Conservation (phyloP, 257 asterid species). For the Solanum rostratum region DNA sequence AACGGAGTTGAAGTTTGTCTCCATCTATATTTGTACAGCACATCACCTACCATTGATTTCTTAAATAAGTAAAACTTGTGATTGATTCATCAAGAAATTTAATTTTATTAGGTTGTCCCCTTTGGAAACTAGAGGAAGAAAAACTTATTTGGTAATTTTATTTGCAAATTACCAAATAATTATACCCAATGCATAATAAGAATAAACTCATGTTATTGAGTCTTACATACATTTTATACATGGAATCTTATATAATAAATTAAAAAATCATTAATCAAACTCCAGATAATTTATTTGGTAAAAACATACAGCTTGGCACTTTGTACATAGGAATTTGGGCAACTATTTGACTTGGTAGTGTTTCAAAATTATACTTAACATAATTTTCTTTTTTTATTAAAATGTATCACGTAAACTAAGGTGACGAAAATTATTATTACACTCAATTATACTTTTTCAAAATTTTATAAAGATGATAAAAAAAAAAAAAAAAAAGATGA, state of each 20-base stretch:
- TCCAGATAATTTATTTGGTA: background rate
- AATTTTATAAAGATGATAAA: too few relatives aligned
- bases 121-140: background rate
- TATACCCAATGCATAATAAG: background rate
- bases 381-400: too few relatives aligned
- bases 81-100: background rate
- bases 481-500: too few relatives aligned
- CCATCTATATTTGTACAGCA: background rate
- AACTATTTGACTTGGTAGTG: background rate
- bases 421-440: background rate
- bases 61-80: background rate
- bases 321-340: background rate
- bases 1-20: background rate
- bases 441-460: background rate
- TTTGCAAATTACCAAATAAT: slow-evolving; percentile 6
- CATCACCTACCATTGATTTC: slow-evolving; percentile 29
- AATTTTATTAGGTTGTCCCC: background rate
- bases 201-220: background rate
- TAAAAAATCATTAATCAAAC: background rate
- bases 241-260: background rate
- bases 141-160: background rate
- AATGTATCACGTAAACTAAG: too few relatives aligned
- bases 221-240: background rate
- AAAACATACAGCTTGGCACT: background rate
- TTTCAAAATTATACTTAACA: too few relatives aligned